Base-by-base conservation (phyloP, 495 filamentous ascomycete species). In the Penicillium flavigenum region DNA sequence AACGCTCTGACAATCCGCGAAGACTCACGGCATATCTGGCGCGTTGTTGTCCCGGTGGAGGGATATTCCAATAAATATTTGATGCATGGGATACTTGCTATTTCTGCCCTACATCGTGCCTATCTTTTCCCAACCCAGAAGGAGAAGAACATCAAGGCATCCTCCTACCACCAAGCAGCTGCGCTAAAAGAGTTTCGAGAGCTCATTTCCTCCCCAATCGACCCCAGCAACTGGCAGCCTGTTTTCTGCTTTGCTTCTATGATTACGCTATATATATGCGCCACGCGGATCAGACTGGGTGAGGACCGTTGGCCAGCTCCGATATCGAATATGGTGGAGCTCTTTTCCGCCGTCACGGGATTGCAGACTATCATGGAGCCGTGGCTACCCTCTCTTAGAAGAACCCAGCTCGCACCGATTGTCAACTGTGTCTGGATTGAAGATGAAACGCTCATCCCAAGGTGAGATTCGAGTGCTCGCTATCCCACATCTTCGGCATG, bases 201-300 rank as follows among this genome's bases (percentile, higher is more conserved):
- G 34, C 45, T 65, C 16, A 65, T 68, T 14, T 48, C 74, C 26
- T 54, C 51, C 0, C 65, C 65, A 6, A 62, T 77, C 51, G 63
- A 68, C 39, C 53, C 65, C 14, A 50, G 54, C 6, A 75, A 76
- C 32, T 75, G 72, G 58, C 68, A 68, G 16, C 68, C 75, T 12
- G 68, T 77, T 29, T 74, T 77, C 36, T 72, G 67, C 19, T 75
- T 78, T 53, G 67, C 75, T 1, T 67, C 67, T 8, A 60, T 78
- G 51, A 70, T 72, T n/a, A 66, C 66, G 8, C 57, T 76, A 8
- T 67, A 72, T 56, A 64, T 72, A 10, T 72, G 71, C 11, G 72
- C 66, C 8, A 68, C 64, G 2, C 63, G 70, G 0, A 59, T 68
- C 16, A 46, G 60, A 19, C 59, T 71, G 2, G 64, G 66, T 16